phyloP scores from a whole-genome alignment of 768 basidiomycete species.

The Chalciporus chontae region DNA sequence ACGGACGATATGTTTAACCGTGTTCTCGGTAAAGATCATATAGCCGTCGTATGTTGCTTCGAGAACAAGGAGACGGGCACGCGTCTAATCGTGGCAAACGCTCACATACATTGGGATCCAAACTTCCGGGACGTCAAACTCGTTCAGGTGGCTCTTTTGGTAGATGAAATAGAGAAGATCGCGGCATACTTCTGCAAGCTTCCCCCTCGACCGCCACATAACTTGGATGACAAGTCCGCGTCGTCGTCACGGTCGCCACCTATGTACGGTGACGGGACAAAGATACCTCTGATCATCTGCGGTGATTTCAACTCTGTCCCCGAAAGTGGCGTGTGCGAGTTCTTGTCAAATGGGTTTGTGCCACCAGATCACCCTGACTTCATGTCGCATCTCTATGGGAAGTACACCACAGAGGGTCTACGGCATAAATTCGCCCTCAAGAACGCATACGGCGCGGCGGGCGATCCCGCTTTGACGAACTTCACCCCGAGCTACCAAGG shows the following conservation, averaged over 20 bases:
- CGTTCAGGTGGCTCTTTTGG: slow-evolving; percentile 87
- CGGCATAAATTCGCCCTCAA: slow-evolving; percentile 76
- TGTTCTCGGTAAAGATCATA: slow-evolving; percentile 90
- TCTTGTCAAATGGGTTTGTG: slow-evolving; percentile 68
- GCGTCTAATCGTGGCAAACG: slow-evolving; percentile 84
- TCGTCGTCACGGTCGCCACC: slow-evolving; percentile 51
- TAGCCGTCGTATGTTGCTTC: slow-evolving; percentile 81
- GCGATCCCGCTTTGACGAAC: slow-evolving; percentile 79
- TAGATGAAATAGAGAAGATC: slow-evolving; percentile 92
- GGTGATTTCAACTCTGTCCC: slow-evolving; percentile 97
- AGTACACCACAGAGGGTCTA: slow-evolving; percentile 87
- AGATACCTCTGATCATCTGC: slow-evolving; percentile 88
- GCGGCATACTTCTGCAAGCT: slow-evolving; percentile 80
- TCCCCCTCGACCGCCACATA: slow-evolving; percentile 56
- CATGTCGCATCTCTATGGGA: slow-evolving; percentile 86
- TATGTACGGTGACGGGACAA: slow-evolving; percentile 73
- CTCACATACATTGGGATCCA: slow-evolving; percentile 92
- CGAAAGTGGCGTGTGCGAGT: slow-evolving; percentile 87
- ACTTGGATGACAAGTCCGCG: slow-evolving; percentile 23
- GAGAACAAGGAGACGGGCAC: slow-evolving; percentile 87
- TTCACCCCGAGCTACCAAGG: slow-evolving; percentile 85
- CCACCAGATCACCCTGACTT: slow-evolving; percentile 85
- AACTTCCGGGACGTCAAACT: slow-evolving; percentile 94
- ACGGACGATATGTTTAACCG: slow-evolving; percentile 99
- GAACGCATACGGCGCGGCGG: slow-evolving; percentile 70